Evolutionary conservation across 768 basidiomycete genomes (phyloP), one percentile per base, ranked within the genome.

Genomic region (Boletus fagicola): DNA sequence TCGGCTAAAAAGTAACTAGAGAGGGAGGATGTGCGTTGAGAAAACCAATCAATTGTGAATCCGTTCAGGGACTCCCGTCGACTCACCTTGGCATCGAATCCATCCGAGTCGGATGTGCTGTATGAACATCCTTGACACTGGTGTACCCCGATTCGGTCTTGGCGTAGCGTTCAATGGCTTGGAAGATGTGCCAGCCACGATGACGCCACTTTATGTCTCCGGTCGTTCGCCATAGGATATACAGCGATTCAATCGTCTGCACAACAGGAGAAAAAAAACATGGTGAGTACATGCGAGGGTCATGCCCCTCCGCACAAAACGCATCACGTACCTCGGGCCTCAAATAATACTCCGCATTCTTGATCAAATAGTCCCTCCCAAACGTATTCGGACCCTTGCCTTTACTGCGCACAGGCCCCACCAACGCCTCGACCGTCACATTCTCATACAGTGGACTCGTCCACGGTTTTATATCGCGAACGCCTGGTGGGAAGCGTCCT

Each of bases 41-140:
- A 71, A 68, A 71, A 12, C 2, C 5, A 30, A 26, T n/a, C n/a
- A 4, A 45, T 20, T 12, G 43, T 8, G 2, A 35, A 42, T 16
- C 8, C 12, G 26, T 16, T 3, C 11, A 5, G n/a, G 13, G 15
- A 66, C 80, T 53, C 45, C 85, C 86, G 87, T 90, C 18, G 87
- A 68, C 80, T 53, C 49, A 87, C 87, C 88, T 90, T 16, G 89
- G 89, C 87, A 90, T 90, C 45, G 76, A 76, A 52, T 91, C 78
- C 28, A 64, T 62, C 63, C 73, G 73, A 4, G 56, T 57, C 0
- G 78, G 75, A 22, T 75, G 68, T 1, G 68, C 51, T 9, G 59
- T 53, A 42, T 82, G 76, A 16, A 88, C 86, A 4, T 71, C 63
- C 43, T 59, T 57, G 24, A 90, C 65, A 57, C 74, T 83, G 1